A percentile compares a stretch with the other conserved stretches of the same genome.
phyloP scores from a whole-genome alignment of 2,329 filamentous ascomycete species.

The Xylaria arbuscula region DNA sequence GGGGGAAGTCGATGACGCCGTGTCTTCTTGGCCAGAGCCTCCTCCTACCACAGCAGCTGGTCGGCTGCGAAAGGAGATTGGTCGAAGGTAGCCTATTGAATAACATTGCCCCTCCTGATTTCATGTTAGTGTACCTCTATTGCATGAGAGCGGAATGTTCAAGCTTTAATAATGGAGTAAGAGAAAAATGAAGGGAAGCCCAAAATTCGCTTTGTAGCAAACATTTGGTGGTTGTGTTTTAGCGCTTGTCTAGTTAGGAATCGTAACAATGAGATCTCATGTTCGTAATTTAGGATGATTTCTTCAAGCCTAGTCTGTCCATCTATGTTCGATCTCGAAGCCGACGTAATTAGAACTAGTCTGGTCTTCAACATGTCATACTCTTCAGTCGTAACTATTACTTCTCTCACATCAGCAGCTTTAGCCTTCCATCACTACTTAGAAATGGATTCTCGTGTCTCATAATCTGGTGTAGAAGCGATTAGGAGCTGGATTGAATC shows the following conservation, averaged over 20 bases:
- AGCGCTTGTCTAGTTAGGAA: not conserved
- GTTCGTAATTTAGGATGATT: not conserved
- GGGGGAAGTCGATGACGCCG: conserved; percentile 90
- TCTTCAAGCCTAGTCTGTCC: not conserved
- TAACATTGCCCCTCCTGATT: not conserved
- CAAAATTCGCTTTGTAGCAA: not conserved
- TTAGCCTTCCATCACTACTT: not conserved
- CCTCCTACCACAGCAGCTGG: conserved; percentile 69
- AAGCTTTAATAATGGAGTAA: not conserved
- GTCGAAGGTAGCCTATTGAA: conserved; percentile 56
- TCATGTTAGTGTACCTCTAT: conserved; percentile 13
- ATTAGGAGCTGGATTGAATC: not conserved
- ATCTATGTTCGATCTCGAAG: not conserved
- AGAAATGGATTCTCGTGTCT: not conserved
- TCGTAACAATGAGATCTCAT: not conserved
- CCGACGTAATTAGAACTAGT: not conserved
- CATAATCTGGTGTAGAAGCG: not conserved
- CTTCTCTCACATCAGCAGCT: not conserved
- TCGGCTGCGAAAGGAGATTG: conserved; percentile 70
- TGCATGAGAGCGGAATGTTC: conserved; percentile 1
- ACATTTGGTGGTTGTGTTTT: not conserved
- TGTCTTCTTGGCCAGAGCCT: conserved; percentile 84
- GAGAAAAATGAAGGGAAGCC: not conserved
- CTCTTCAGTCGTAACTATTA: not conserved
- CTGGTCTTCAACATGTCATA: not conserved